Evolutionary conservation across 208 protist species (phyloP), one percentile per base, ranked within the genome.

Genomic region (Leishmania gerbilli): DNA sequence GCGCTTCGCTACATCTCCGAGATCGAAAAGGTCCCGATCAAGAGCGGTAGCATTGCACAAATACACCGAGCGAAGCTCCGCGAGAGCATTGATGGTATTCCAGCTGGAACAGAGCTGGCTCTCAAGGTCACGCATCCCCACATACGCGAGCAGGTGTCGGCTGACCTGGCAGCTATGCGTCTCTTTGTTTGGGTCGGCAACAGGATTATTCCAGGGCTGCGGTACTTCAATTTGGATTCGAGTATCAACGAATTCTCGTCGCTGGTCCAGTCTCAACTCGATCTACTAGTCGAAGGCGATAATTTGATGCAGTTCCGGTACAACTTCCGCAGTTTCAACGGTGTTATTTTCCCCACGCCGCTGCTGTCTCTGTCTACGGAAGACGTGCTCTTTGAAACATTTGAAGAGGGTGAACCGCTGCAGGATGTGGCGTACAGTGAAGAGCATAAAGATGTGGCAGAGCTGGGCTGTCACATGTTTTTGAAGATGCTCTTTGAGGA

Each of bases 401-500:
- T 96, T 80, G 95, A 98, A 74, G 74, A 80, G 60, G 97, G 97
- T 71, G 80, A 88, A 58, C 90, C 93, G 15, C 83, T 99, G 53
- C 86, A 95, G 68, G 80, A 89, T 65, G 58, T 95, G 37, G 60
- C 84, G 37, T 83, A 83, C 69, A 84, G 79, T 21, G 79, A 89
- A 19, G 85, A 91, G 31, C 93, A 94, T 47, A 77, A 79, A 7
- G 91, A 94, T 47, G 31, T 98, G 62, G 96, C 96, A 0, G 87
- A 92, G 64, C 65, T 94, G 11, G 96, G 96, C 3, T 97, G 95
- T 72, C 91, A 98, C 72, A 95, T 96, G 88, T 99, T 98, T 79
- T 81, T 99, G 15, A 98, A 98, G 81, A 99, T 99, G 97, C 89
- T 98, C 15, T 97, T 99, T 75, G 86, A 97, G 64, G 94, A 99